A percentile compares a stretch with the other conserved stretches of the same genome.
Evolutionary conservation across 495 filamentous ascomycete species (phyloP).

Genomic region (Tuber magnatum): DNA sequence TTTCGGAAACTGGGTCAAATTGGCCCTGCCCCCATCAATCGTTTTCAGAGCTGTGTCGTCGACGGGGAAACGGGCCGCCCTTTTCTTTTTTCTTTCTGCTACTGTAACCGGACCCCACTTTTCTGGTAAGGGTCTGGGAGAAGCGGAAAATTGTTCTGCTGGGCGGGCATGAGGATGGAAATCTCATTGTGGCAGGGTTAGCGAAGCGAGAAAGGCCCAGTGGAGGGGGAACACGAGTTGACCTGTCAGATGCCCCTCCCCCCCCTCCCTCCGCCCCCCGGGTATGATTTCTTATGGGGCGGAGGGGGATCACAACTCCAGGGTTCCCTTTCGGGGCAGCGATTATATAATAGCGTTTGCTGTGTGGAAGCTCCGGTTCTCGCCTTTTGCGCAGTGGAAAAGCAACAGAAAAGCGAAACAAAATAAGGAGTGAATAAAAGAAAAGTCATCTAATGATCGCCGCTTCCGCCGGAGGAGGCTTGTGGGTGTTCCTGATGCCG

Average conservation of each 20-base stretch:
- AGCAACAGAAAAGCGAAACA: neutral
- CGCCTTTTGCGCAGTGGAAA: constrained; percentile 8
- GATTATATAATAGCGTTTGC: constrained; percentile 26
- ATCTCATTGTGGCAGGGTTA: constrained; percentile 15
- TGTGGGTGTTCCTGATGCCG: neutral
- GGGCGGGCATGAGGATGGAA: constrained; percentile 34
- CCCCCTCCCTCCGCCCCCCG: constrained; percentile 4
- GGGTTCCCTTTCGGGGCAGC: constrained; percentile 17
- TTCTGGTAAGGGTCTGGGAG: constrained; percentile 23
- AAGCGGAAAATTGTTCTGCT: constrained; percentile 36
- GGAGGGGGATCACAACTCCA: constrained; percentile 17
- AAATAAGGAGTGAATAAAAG: neutral
- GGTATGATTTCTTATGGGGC: neutral
- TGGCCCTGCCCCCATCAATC: neutral
- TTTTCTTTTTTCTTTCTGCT: constrained; percentile 11
- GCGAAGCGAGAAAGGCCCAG: constrained; percentile 13
- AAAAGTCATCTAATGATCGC: neutral
- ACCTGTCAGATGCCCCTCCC: constrained; percentile 34
- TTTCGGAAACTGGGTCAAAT: neutral
- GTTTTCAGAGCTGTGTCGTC: constrained; percentile 11
- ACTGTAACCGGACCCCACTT: constrained; percentile 28
- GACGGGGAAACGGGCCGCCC: constrained; percentile 30
- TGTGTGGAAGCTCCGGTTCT: constrained; percentile 15
- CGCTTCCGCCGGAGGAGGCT: neutral
- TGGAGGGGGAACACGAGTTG: constrained; percentile 28